These are phyloP conservation scores for Rossbeevera mucosa DNA, from an alignment of 768 basidiomycete species.

Conservation along the genomic window DNA sequence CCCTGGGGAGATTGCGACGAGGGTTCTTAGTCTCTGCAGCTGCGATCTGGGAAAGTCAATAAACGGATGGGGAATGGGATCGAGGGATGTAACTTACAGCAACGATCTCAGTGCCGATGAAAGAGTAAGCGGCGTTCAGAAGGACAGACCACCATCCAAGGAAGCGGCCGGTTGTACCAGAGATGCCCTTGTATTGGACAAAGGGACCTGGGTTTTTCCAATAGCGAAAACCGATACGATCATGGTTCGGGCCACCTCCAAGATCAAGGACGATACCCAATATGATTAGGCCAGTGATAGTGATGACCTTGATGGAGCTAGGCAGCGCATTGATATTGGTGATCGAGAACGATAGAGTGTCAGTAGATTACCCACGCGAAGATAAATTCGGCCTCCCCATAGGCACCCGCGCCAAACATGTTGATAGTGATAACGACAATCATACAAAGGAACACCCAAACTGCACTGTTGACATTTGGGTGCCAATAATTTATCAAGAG, in stretches of 20 bases:
- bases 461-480: slow-evolving; percentile 52
- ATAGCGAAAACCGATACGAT: slow-evolving; percentile 56
- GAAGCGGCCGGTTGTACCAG: slow-evolving; percentile 73
- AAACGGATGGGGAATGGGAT: neutral
- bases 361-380: slow-evolving; percentile 53
- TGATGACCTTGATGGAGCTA: slow-evolving; percentile 84
- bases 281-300: slow-evolving; percentile 68
- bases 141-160: slow-evolving; percentile 66
- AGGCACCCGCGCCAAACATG: slow-evolving; percentile 68
- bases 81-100: slow-evolving; percentile 48
- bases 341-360: neutral
- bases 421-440: slow-evolving; percentile 75
- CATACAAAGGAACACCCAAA: slow-evolving; percentile 76
- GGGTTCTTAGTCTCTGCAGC: slow-evolving; percentile 93
- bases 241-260: slow-evolving; percentile 82
- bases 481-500: slow-evolving; percentile 78
- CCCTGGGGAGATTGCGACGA: slow-evolving; percentile 55
- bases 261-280: slow-evolving; percentile 75
- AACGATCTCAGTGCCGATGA: slow-evolving; percentile 92
- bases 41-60: slow-evolving; percentile 52
- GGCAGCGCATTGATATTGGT: neutral
- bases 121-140: slow-evolving; percentile 89
- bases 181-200: slow-evolving; percentile 60
- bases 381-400: slow-evolving; percentile 82
- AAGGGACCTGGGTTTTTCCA: slow-evolving; percentile 92